These are phyloP conservation scores for Salix viminalis DNA, from an alignment of 345 rosid genomes.

Conservation along the genomic window DNA sequence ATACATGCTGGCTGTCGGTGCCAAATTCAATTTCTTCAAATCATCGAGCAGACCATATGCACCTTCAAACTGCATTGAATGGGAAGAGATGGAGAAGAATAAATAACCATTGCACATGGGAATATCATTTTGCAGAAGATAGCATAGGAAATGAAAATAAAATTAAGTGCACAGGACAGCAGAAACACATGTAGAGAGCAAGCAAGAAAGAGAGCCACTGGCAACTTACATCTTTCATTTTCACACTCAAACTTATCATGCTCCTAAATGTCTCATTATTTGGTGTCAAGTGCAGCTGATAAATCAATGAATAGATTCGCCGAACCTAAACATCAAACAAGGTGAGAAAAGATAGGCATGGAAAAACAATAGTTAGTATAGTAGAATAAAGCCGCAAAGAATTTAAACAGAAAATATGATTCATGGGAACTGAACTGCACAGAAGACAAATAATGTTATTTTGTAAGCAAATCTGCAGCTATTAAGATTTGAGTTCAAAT, in stretches of 20 bases:
- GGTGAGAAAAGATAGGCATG: neutral
- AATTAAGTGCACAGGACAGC: neutral
- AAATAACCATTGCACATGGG: neutral
- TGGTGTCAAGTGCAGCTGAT: conserved; percentile 50
- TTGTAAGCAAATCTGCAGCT: neutral
- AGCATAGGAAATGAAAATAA: conserved; percentile 9
- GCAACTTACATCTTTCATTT: conserved; percentile 75
- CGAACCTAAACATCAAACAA: conserved; percentile 48
- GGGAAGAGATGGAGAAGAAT: neutral
- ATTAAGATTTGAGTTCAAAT: neutral
- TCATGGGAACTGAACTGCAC: neutral
- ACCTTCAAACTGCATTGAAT: conserved; percentile 54
- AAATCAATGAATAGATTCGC: conserved; percentile 54
- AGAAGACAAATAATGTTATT: neutral
- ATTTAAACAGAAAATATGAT: neutral
- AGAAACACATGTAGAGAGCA: neutral
- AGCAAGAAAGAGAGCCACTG: neutral
- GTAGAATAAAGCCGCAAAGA: conserved; percentile 1
- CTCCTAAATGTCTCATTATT: conserved; percentile 58
- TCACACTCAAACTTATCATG: conserved; percentile 61
- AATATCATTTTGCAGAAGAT: neutral
- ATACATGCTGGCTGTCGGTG: conserved; percentile 60
- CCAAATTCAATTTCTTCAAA: conserved; percentile 52
- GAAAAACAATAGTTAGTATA: neutral
- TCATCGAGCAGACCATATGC: conserved; percentile 66